Base-by-base conservation (phyloP, 2,329 filamentous ascomycete genomes). In the Xylariaceae sp. region DNA sequence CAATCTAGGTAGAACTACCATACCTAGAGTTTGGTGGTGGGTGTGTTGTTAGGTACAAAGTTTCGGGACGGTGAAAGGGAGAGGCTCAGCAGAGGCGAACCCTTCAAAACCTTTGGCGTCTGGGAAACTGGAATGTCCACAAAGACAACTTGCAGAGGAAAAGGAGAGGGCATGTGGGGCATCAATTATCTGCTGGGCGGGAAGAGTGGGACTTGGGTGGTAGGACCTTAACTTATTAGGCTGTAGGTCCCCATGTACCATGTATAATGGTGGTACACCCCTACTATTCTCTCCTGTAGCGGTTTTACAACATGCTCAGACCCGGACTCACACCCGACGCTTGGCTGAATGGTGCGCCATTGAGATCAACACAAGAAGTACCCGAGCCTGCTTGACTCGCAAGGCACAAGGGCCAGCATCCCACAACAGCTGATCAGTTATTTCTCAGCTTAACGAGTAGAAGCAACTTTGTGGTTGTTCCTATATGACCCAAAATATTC, bases 41-140 rank as follows among this genome's bases (percentile, higher is more conserved):
- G 31, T 33, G 34, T 43, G 37, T 24, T n/a, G n/a, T 24, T 24
- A 24, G 21, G 33, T 34, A 32, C 30, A 16, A 33, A 31, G 38
- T 24, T 11, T 24, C 21, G 34, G 23, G 38, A 41, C 28, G 33
- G 27, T 31, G 33, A 34, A 35, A 9, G 36, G 31, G 30, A 13
- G 14, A 47, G 41, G 24, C 30, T 40, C 18, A 15, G 29, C 13
- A 14, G 29, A 14, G 29, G 29, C 29, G 15, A 31, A 16, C 6
- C 21, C 21, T 24, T 24, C 21, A 6, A 24, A 6, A 24, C 21
- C 11, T 24, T 11, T 6, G 21, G 21, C 7, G 7, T 6, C 7
- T 24, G 6, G 21, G 21, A 6, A 24, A 6, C 21, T 24, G 7
- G 21, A 24, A 24, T 7, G 21, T 24, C 21, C 6, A 6, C 21